These are phyloP conservation scores for Magnusiomyces paraingens DNA, from an alignment of 1,139 yeast genomes.

Conservation along the genomic window DNA sequence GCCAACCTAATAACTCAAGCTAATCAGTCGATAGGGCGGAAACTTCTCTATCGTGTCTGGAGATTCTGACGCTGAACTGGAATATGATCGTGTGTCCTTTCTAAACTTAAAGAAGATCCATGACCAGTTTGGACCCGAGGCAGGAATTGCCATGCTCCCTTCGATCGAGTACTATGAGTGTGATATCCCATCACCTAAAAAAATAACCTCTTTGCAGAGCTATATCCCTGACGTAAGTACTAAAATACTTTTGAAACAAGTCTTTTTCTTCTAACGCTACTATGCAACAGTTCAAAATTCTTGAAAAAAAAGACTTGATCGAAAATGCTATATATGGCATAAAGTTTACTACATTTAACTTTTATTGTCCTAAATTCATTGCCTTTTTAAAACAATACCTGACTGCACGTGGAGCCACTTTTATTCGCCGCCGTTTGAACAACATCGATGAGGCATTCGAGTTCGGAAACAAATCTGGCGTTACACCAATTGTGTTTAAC, in stretches of 20 bases:
- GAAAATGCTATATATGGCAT: slow-evolving; percentile 48
- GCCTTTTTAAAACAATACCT: slow-evolving; percentile 41
- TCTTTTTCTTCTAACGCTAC: slow-evolving; percentile 3
- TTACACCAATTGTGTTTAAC: slow-evolving; percentile 50
- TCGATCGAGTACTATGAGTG: slow-evolving; percentile 46
- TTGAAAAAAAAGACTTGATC: slow-evolving; percentile 36
- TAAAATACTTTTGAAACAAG: not conserved
- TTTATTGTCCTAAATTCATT: slow-evolving; percentile 58
- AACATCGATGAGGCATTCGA: slow-evolving; percentile 51
- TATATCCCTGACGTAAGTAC: slow-evolving; percentile 42
- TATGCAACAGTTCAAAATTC: slow-evolving; percentile 7
- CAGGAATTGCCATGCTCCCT: slow-evolving; percentile 50
- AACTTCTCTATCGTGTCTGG: slow-evolving; percentile 63
- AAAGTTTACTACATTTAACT: slow-evolving; percentile 53
- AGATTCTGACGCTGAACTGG: slow-evolving; percentile 45
- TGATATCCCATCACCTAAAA: slow-evolving; percentile 24
- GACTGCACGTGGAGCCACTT: slow-evolving; percentile 42
- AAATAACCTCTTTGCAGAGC: slow-evolving; percentile 40
- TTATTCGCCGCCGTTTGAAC: slow-evolving; percentile 39
- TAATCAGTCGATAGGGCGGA: slow-evolving; percentile 24
- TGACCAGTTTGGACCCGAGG: slow-evolving; percentile 45
- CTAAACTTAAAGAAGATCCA: slow-evolving; percentile 41
- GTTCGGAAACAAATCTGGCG: not conserved
- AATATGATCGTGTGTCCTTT: slow-evolving; percentile 52
- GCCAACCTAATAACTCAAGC: not conserved